Base-by-base conservation (phyloP, 1,139 yeast genomes). In the Scheffersomyces illinoinensis region DNA sequence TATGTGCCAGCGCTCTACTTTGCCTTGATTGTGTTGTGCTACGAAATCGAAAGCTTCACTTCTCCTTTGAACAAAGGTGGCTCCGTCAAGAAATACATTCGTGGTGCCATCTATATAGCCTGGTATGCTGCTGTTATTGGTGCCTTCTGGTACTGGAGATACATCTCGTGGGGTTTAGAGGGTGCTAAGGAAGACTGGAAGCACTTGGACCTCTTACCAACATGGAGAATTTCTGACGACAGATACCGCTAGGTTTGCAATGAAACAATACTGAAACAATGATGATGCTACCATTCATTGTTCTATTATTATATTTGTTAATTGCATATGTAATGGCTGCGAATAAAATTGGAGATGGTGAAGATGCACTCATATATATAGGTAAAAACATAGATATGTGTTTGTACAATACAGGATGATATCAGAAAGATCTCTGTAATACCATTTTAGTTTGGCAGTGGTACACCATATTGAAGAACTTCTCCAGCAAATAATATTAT, bases 1-100 rank as follows among this genome's bases (percentile, higher is more conserved):
- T 95, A 95, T 76, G 85, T 93, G 68, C 99, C 99, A 43, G 98
- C 99, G 0, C 84, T 93, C 65, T 95, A 93, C 79, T 95, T 96
- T 78, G 98, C 98, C 60, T 87, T 95, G 83, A 77, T 95, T 65
- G 88, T 92, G 43, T 83, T 90, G 70, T 86, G 89, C 59, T 95
- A 90, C 77, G 80, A 89, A 66, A 78, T 93, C 61, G 97, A 93
- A 71, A 82, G 81, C 59, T 76, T 85, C 67, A 83, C 90, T 49
- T 69, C 75, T 54, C 76, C 77, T 55, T 77, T 83, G 63, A 78
- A 73, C 64, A 69, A 73, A 48, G 57, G 65, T 65, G 56, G 64
- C 7, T 60, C 66, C 43, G 64, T 68, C 20, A 56, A 63, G 47
- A 61, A 65, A 60, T 76, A 76, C 68, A 58, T 66, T 70, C 54